Base-by-base conservation (phyloP, 805 yeast genomes). In the Kodamaea leandrae region DNA sequence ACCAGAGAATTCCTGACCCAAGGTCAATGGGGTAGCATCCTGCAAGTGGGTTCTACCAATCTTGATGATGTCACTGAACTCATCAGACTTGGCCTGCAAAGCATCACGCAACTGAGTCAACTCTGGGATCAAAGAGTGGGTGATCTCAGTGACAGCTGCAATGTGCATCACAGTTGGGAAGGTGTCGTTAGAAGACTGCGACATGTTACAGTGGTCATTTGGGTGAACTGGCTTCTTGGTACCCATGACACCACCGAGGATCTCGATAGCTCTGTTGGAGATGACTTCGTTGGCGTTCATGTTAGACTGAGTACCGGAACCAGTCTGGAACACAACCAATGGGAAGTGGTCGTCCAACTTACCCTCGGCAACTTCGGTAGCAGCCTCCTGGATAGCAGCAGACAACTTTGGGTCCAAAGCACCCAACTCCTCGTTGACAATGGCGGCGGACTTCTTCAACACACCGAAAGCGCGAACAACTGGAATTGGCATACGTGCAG, bases 161-260 rank as follows among this genome's bases (percentile, higher is more conserved):
- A 93, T 91, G 74, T 93, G 99, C 99, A 93, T 93, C 42, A 91
- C 99, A 26, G 99, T 90, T 53, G 99, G 99, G 86, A 93, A 93
- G 41, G 98, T 93, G 71, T 93, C 99, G 66, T 93, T 93, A 35
- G 96, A 88, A n/a, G 96, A 87, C 72, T 93, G 98, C 14, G 96
- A 86, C 87, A 88, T 90, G 77, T 93, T 93, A 58, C 90, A 95
- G 71, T 93, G 98, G 68, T 93, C 98, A 71, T 93, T 93, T 51
- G 99, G 99, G 70, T 93, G 99, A 42, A 93, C 96, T 23, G 96
- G 96, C 49, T 70, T 76, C 74, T 93, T 93, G 48, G 96, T 83
- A 47, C 99, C 99, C 59, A 84, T 69, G 59, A 74, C 77, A 46
- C 98, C 99, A 49, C 97, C 98, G 51, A 93, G 77, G 40, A 93